Evolutionary conservation across 169 alveolate genomes (phyloP).

Genomic region (Plasmodium coatneyi): DNA sequence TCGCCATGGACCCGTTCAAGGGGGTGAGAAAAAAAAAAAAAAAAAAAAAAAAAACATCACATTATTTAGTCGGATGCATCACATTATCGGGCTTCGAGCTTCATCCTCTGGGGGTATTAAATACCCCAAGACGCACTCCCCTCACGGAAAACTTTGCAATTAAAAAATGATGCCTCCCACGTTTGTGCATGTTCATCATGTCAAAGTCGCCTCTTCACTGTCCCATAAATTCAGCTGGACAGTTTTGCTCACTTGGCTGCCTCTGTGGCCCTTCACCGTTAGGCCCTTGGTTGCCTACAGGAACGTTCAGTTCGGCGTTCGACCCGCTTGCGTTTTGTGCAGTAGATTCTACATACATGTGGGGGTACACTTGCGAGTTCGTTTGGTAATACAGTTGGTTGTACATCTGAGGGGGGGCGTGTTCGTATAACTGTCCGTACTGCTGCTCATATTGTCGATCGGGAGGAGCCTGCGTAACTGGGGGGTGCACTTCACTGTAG

Average conservation of each 20-base stretch:
- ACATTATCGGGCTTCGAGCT: not conserved
- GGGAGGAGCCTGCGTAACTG: not conserved
- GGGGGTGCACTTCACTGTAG: not conserved
- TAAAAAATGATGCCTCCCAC: not conserved
- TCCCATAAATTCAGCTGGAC: not conserved
- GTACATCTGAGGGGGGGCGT: slow-evolving; percentile 1
- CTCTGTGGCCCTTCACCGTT: not conserved
- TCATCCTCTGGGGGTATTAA: not conserved
- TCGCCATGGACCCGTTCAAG: not conserved
- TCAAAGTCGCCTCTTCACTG: not conserved
- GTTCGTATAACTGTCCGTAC: not conserved
- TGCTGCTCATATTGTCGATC: not conserved
- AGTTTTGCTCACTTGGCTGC: not conserved
- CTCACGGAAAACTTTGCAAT: not conserved
- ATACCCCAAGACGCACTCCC: not conserved
- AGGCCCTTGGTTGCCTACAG: not conserved
- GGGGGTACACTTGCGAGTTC: not conserved
- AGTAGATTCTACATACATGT: not conserved
- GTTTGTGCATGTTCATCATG: not conserved
- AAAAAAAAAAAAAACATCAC: not conserved
- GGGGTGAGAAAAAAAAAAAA: not conserved
- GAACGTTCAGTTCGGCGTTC: not conserved
- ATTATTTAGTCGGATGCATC: not conserved
- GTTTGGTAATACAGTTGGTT: not conserved
- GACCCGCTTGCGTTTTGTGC: not conserved